Conservation (phyloP, 2,329 filamentous ascomycete species). For the Aspergillus ochraceoroseus region DNA sequence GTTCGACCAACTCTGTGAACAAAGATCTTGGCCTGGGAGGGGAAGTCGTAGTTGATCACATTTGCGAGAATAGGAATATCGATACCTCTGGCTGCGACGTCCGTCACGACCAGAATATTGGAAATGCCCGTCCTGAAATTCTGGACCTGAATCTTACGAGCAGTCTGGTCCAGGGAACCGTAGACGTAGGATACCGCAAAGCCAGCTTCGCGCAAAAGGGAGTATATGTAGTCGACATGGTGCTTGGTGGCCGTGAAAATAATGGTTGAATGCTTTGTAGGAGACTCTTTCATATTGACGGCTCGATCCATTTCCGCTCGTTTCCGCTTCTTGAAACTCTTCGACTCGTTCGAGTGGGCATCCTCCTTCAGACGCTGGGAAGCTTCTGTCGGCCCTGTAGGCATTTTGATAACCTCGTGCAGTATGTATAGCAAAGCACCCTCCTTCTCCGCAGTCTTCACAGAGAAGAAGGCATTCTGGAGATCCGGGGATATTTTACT, state of each 20-base stretch:
- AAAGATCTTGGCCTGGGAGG: slow-evolving; percentile 92
- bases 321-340: slow-evolving; percentile 45
- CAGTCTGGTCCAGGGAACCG: slow-evolving; percentile 88
- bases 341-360: slow-evolving; percentile 46
- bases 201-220: slow-evolving; percentile 71
- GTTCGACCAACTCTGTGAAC: slow-evolving; percentile 95
- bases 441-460: slow-evolving; percentile 92
- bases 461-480: slow-evolving; percentile 89
- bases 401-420: slow-evolving; percentile 89
- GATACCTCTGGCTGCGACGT: slow-evolving; percentile 93
- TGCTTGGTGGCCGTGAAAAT: slow-evolving; percentile 94
- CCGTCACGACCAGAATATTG: slow-evolving; percentile 91
- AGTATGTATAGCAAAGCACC: slow-evolving; percentile 84
- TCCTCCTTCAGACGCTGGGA: slow-evolving; percentile 45
- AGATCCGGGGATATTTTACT: slow-evolving; percentile 94
- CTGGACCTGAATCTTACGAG: slow-evolving; percentile 85
- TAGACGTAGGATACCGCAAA: slow-evolving; percentile 93
- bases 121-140: slow-evolving; percentile 79
- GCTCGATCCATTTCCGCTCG: slow-evolving; percentile 47
- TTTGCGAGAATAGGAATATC: slow-evolving; percentile 95
- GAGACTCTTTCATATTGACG: slow-evolving; percentile 59
- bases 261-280: slow-evolving; percentile 87
- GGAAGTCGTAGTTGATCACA: slow-evolving; percentile 98
- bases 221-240: slow-evolving; percentile 87
- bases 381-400: slow-evolving; percentile 59